Percentiles rank a stretch among this genome's conserved stretches.
Conservation (phyloP, 352 stramenopile species). For the Globisporangium canariense region DNA sequence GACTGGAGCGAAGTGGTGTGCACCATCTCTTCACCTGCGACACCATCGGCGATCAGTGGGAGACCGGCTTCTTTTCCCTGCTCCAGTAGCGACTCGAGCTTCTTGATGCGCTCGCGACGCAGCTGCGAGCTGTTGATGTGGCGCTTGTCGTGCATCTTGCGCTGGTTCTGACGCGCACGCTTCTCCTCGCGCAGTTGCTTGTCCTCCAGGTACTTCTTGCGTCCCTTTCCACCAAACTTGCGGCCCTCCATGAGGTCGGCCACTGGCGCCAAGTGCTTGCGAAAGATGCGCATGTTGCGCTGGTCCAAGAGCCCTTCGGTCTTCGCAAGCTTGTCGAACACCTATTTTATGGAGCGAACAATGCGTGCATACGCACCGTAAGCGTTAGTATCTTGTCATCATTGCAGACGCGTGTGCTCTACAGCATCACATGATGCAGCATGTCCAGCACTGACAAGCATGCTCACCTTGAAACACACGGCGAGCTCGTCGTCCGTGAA, state of each 20-base stretch:
- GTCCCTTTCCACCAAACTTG: constrained; percentile 79
- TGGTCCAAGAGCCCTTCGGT: constrained; percentile 61
- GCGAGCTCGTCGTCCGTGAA: constrained; percentile 68
- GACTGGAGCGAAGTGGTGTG: constrained; percentile 58
- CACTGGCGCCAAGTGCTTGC: constrained; percentile 77
- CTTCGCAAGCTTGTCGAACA: constrained; percentile 52
- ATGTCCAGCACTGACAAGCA: neutral
- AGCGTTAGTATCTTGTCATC: neutral
- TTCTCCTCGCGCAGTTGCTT: constrained; percentile 86
- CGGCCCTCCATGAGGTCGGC: constrained; percentile 76
- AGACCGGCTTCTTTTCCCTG: constrained; percentile 74
- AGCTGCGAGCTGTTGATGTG: constrained; percentile 92
- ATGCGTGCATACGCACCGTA: constrained; percentile 1
- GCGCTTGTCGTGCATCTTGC: constrained; percentile 90
- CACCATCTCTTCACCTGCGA: constrained; percentile 61
- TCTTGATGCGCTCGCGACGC: constrained; percentile 88
- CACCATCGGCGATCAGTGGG: constrained; percentile 91
- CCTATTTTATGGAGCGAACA: constrained; percentile 20
- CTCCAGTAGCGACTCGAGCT: constrained; percentile 87
- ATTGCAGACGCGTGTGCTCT: neutral
- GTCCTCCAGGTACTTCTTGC: constrained; percentile 88
- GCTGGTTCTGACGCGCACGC: constrained; percentile 75
- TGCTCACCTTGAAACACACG: constrained; percentile 47
- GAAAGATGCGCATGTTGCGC: constrained; percentile 68
- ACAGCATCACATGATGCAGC: neutral